Conservation (phyloP, 495 filamentous ascomycete species). For the Achaetomiella virescens region DNA sequence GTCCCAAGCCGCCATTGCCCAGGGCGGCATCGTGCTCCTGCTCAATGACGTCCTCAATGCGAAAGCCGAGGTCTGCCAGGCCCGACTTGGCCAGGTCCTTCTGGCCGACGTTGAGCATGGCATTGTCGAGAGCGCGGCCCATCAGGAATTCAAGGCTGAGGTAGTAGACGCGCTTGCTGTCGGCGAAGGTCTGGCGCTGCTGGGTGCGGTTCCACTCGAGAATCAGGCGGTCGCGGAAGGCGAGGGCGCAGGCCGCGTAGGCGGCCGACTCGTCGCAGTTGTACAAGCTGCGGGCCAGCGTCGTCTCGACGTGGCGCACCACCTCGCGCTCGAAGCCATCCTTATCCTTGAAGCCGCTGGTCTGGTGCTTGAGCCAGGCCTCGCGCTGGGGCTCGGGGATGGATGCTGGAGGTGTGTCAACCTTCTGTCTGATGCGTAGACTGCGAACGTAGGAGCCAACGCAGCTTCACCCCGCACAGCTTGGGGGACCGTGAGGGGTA, state of each 20-base stretch:
- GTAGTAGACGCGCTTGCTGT: constrained; percentile 93
- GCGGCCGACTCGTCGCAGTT: constrained; percentile 96
- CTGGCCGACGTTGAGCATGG: constrained; percentile 89
- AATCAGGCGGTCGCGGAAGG: constrained; percentile 86
- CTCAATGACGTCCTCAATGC: constrained; percentile 89
- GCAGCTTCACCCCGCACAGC: constrained; percentile 8
- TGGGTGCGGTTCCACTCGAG: constrained; percentile 98
- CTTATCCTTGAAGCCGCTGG: constrained; percentile 65
- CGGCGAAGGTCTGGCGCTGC: constrained; percentile 83
- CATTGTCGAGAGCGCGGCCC: constrained; percentile 94
- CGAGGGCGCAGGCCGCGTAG: constrained; percentile 83
- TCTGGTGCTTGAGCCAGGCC: constrained; percentile 77
- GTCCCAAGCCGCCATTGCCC: constrained; percentile 91
- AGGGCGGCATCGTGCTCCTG: constrained; percentile 96
- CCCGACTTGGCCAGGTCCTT: constrained; percentile 84
- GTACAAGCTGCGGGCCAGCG: constrained; percentile 89
- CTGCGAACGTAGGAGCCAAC: no score
- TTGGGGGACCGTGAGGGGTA: constrained; percentile 10
- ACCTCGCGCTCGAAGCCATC: constrained; percentile 65
- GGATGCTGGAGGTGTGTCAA: constrained; percentile 36
- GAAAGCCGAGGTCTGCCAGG: constrained; percentile 82
- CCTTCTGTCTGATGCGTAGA: constrained; percentile 14
- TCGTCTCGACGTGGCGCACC: constrained; percentile 93
- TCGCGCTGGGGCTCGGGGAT: constrained; percentile 87
- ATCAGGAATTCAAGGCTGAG: constrained; percentile 95